Evolutionary conservation across 495 filamentous ascomycete species (phyloP), one percentile per base, ranked within the genome.

Genomic region (Lichina pygmaea): DNA sequence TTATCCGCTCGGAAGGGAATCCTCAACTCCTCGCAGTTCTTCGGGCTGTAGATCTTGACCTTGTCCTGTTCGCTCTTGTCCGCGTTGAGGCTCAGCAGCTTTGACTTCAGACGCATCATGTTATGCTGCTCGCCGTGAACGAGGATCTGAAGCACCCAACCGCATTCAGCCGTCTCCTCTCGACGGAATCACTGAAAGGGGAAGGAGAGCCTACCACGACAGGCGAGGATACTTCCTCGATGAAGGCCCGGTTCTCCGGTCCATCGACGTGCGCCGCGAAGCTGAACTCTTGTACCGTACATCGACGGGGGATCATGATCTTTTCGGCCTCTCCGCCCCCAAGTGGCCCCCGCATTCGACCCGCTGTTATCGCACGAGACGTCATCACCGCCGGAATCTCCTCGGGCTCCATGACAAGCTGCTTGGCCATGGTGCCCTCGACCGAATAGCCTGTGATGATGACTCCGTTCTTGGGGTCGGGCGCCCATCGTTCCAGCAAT

Each of bases 191-290:
- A 37, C 32, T 34, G 44, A 46, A 34, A 9, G 15, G 13, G 15
- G 24, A 13, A 48, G 34, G 42, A 6, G 38, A 4, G 70, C 81
- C 62, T 68, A 91, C 81, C 49, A 97, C 86, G 16, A 93, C 86
- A 16, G 82, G 81, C 6, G 89, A 84, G 30, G 64, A 71, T 39
- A 95, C 76, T 56, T 93, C 80, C 54, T 94, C 85, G 39, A 97
- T 92, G 53, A 97, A 97, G 45, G 82, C 83, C 41, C 76, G 68
- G 52, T 97, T 97, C 57, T 97, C 86, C 7, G 73, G 70, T n/a
- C 89, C 91, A 57, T 94, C 86, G 7, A 97, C 89, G 57, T 97
- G 89, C 1, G 89, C 89, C 2, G 89, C 89, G 57, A 97, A 97
- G 38, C 77, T 85, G 54, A 78, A 79, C 54, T 97, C 89, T 42